Evolutionary conservation across 176 grass and related monocot species (phyloP), one percentile per base, ranked within the genome.

Genomic region (Phoenix roebelenii): DNA sequence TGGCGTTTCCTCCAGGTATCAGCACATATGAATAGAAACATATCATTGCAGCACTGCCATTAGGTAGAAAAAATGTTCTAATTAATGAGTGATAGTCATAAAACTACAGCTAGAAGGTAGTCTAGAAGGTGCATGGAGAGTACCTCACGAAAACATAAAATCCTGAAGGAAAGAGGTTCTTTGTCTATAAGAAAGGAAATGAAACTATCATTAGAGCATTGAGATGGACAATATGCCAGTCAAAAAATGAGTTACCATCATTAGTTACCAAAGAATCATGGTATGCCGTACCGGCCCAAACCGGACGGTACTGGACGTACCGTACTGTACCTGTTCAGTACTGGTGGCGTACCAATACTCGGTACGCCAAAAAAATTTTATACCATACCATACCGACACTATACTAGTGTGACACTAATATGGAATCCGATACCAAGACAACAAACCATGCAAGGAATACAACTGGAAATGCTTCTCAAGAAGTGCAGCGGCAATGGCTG

Each of bases 21-120:
- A 95, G 4, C 24, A 89, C 90, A 16, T 95, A 95, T 0, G 62
- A 67, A 67, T 95, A 95, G 71, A 95, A 95, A 72, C 86, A 90
- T 23, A 89, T 78, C 86, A 95, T 95, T 12, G 68, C 55, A 4
- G 39, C 77, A 50, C 90, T 90, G 80, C 15, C 57, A 50, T 49
- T 56, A 80, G 9, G 51, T 57, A 76, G 52, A n/a, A 54, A 7
- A 22, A 29, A 30, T 60, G 20, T n/a, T 28, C 25, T 24, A 4
- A 57, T 25, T 18, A 35, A 72, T 15, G 28, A 22, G 58, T 17
- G 5, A 49, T 25, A 4, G 58, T 23, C 12, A 20, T 15, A 48
- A 63, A 17, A 51, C 53, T 24, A 68, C 4, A 54, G 60, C 18
- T 20, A 58, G n/a, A n/a, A n/a, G n/a, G n/a, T n/a, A n/a, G 20